Evolutionary conservation across 2,329 filamentous ascomycete genomes (phyloP), one percentile per base, ranked within the genome.

Genomic region (Fusarium albosuccineum): DNA sequence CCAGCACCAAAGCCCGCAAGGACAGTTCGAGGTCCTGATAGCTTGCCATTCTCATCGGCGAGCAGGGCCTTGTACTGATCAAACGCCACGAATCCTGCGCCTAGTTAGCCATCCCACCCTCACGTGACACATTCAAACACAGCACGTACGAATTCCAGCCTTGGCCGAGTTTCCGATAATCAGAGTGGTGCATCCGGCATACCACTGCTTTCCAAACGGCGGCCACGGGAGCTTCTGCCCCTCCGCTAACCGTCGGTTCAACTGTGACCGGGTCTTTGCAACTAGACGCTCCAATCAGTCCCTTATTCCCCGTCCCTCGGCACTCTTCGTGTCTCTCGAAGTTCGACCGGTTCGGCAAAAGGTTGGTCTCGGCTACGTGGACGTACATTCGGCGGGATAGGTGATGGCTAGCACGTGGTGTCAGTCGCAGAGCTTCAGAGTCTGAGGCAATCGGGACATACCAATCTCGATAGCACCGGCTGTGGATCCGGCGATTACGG

Each of bases 121-220:
- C 29, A 46, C 26, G n/a, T 11, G 36, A 22, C 34, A 9, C 5
- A 2, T 10, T 22, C 10, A 9, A 29, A 37, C 1, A 4, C 33
- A 36, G 26, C 16, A 85, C 91, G 64, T 86, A 94, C 94, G 91
- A 67, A 98, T 97, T 62, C 94, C 96, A 37, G 96, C 96, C 83
- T 99, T 99, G 77, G 96, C 86, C 54, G 94, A 97, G 82, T 99
- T 99, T 64, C 96, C 96, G 71, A 98, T 93, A 62, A 99, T 97
- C 77, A 97, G 82, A 29, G 96, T 98, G 46, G 96, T 98, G 82
- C 96, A 99, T 37, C 96, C 96, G 11, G 96, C 95, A 79, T 99
- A 99, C 96, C 96, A 99, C 79, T 97, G 93, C 72, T 82, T 85
- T 49, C 96, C 96, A 75, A 98, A 98, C 10, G 93, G 92, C 42